Evolutionary conservation across 1,139 yeast genomes (phyloP), one percentile per base, ranked within the genome.

Genomic region (Taiozyma sp.): DNA sequence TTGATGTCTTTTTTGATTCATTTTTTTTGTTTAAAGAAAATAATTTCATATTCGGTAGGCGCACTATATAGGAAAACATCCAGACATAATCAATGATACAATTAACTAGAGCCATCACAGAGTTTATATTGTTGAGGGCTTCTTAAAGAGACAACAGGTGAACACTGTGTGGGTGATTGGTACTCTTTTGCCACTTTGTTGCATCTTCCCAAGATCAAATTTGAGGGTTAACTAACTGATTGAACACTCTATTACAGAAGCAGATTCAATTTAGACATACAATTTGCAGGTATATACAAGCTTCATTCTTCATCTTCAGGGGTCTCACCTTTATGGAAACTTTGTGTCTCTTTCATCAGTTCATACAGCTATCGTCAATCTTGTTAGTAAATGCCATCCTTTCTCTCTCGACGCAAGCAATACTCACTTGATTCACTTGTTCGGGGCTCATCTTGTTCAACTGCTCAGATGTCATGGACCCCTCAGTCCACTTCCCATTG

Each of bases 401-500:
- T 13, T 30, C 6, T 29, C 9, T 29, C 6, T 29, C 9, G 7
- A 10, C 4, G 10, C 13, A 10, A 10, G 30, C 10, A 30, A 13
- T 30, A 66, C 69, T 37, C n/a, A 37, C 41, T 67, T 91, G 99
- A n/a, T 85, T 84, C 41, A 91, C 78, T 69, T 93, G 98, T 60
- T 93, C 97, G 10, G 95, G 95, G 34, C 88, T 81, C 93, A 93
- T 81, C 66, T 86, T 87, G 51, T 84, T 87, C 57, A 93, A 73
- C 52, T 85, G 84, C 42, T 73, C 75, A 58, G 79, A 72, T 41
- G 85, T 82, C 62, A 93, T 70, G 44, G 81, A 80, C 9, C 85
- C 88, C 47, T 76, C 78, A 64, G 77, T 71, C 98, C 98, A 93
- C 43, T 76, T 73, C 3, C 88, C 95, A 16, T 88, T 87, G 45